Conservation (phyloP, 148 eudicot species). For the Rhododendron simsii region DNA sequence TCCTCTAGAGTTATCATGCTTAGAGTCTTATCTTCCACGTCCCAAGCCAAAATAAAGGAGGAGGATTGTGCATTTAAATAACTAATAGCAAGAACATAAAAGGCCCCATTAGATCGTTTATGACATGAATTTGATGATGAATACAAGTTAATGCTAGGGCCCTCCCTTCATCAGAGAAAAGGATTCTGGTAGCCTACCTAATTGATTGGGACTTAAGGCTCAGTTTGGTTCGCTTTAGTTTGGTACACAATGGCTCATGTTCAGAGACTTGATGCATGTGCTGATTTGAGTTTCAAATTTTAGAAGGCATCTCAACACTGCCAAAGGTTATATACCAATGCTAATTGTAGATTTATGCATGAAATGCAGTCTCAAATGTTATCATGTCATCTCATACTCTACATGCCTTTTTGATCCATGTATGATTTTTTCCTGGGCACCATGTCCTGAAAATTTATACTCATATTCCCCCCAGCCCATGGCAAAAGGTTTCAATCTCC, state of each 20-base stretch:
- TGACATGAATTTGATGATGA: background rate
- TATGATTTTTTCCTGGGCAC: background rate
- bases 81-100: background rate
- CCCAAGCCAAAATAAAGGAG: background rate
- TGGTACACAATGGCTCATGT: background rate
- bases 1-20: background rate
- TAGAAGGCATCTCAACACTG: background rate
- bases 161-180: background rate
- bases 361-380: background rate
- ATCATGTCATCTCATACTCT: background rate
- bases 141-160: background rate
- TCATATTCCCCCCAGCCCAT: background rate
- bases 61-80: background rate
- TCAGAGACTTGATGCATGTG: background rate
- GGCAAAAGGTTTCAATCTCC: background rate
- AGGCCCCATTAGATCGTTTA: background rate
- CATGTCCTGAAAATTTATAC: background rate
- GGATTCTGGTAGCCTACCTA: background rate
- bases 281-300: background rate
- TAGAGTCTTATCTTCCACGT: background rate
- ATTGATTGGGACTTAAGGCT: background rate
- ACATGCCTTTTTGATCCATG: background rate
- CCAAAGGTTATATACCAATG: background rate
- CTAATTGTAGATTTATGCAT: background rate
- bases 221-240: background rate